phyloP scores from a whole-genome alignment of 257 asterid genomes.

The Phtheirospermum japonicum region DNA sequence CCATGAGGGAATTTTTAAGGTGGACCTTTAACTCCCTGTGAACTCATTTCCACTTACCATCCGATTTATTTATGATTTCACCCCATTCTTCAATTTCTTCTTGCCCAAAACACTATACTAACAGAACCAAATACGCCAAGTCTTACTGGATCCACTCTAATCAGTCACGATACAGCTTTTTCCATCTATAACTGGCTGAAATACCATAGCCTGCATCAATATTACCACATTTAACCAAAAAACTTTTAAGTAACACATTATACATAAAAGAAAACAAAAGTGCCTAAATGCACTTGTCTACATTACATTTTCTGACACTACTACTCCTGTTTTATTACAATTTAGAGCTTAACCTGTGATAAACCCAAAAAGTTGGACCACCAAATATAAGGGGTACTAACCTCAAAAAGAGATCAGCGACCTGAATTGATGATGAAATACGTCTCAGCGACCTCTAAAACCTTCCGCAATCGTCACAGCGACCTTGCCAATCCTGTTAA shows the following conservation, averaged over 20 bases:
- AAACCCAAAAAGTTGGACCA: no score
- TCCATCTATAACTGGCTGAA: conserved; percentile 56
- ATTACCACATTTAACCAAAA: conserved; percentile 18
- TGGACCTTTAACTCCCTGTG: conserved; percentile 66
- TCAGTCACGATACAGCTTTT: conserved; percentile 94
- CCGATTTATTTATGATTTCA: no score
- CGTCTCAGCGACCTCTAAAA: no score
- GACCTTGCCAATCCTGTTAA: no score
- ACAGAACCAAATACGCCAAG: conserved; percentile 86
- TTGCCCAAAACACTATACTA: conserved; percentile 84
- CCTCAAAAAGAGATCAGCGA: no score
- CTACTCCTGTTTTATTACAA: conserved; percentile 7
- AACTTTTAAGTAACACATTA: not conserved
- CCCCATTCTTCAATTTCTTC: conserved; percentile 94
- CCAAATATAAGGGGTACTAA: no score
- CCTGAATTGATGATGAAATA: no score
- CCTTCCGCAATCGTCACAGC: no score
- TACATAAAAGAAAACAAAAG: not conserved
- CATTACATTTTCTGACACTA: conserved; percentile 3
- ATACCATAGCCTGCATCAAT: conserved; percentile 78
- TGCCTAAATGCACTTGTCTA: not conserved
- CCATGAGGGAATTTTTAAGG: conserved; percentile 63
- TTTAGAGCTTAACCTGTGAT: conserved; percentile 53
- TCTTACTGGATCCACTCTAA: conserved; percentile 99
- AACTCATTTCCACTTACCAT: conserved; percentile 34